Percentiles rank a stretch among this genome's conserved stretches.
Conservation (phyloP, 305 asterid genomes). For the Solanum hybrid region DNA sequence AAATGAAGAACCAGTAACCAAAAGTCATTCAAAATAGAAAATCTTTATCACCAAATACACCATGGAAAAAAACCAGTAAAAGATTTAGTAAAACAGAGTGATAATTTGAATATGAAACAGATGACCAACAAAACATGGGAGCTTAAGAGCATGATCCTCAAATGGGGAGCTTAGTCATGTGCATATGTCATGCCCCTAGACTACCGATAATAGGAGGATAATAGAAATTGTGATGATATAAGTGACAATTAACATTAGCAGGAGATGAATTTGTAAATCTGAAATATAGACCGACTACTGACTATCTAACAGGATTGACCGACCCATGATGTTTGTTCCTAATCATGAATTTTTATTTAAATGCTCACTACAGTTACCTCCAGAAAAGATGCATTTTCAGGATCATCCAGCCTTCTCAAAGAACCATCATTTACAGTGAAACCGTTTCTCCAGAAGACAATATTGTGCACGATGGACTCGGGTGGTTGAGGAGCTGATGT, state of each 20-base stretch:
- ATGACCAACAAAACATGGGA: not conserved
- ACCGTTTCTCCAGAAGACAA: slow-evolving; percentile 95
- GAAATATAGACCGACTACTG: not conserved
- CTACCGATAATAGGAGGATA: not conserved
- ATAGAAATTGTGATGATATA: not conserved
- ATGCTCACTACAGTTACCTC: slow-evolving; percentile 38
- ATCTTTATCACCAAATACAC: not conserved
- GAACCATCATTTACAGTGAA: slow-evolving; percentile 87
- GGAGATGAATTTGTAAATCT: not conserved
- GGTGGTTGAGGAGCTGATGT: slow-evolving; percentile 65
- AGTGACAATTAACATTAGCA: not conserved
- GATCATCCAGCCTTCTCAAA: slow-evolving; percentile 86
- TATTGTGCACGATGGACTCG: slow-evolving; percentile 61
- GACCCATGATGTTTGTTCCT: not conserved
- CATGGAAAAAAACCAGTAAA: not conserved
- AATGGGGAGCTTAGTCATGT: not conserved
- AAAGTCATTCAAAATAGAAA: not conserved
- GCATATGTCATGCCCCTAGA: not conserved
- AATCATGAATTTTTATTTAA: not conserved
- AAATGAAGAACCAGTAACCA: slow-evolving; percentile 1
- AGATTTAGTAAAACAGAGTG: not conserved
- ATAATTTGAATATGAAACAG: not conserved
- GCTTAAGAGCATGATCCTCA: not conserved
- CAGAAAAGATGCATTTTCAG: slow-evolving; percentile 65
- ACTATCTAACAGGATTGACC: not conserved